A percentile compares a stretch with the other conserved stretches of the same genome.
Evolutionary conservation across 2,329 filamentous ascomycete genomes (phyloP).

Genomic region (Exophiala bonariae): DNA sequence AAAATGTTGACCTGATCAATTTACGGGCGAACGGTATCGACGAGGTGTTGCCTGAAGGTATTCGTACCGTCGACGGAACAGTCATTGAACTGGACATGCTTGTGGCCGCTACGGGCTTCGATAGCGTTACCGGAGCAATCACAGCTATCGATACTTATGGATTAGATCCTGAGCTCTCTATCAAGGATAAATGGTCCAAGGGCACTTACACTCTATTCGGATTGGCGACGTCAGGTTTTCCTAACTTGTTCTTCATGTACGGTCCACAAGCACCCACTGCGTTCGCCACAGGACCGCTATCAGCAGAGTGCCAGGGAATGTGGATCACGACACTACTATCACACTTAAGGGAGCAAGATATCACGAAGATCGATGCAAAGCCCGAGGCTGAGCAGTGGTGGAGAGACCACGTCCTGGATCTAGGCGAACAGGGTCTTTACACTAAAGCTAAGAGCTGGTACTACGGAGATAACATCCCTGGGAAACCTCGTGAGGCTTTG

Average conservation of each 20-base stretch:
- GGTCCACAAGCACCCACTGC: slow-evolving; percentile 55
- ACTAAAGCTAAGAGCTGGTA: slow-evolving; percentile 14
- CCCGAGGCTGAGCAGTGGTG: slow-evolving; percentile 7
- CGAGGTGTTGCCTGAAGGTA: slow-evolving; percentile 38
- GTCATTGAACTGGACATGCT: slow-evolving; percentile 41
- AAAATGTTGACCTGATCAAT: slow-evolving; percentile 49
- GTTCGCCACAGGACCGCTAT: slow-evolving; percentile 45
- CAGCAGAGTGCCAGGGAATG: slow-evolving; percentile 55
- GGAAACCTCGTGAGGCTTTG: slow-evolving; percentile 14
- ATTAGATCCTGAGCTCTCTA: slow-evolving; percentile 27
- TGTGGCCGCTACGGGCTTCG: slow-evolving; percentile 45
- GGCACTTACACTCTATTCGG: slow-evolving; percentile 42
- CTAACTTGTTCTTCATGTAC: slow-evolving; percentile 55
- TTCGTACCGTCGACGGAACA: slow-evolving; percentile 40
- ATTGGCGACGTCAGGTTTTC: slow-evolving; percentile 39
- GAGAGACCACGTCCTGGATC: slow-evolving; percentile 8
- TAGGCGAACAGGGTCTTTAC: slow-evolving; percentile 11
- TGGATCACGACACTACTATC: slow-evolving; percentile 38
- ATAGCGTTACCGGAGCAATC: slow-evolving; percentile 42
- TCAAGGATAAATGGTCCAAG: slow-evolving; percentile 19
- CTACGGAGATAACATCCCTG: slow-evolving; percentile 17
- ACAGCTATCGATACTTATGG: slow-evolving; percentile 40
- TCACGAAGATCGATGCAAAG: slow-evolving; percentile 10
- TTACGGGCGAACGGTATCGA: slow-evolving; percentile 45
- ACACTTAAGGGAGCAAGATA: slow-evolving; percentile 4